These are phyloP conservation scores for Zalaria obscura DNA, from an alignment of 2,329 filamentous ascomycete species.

Conservation along the genomic window DNA sequence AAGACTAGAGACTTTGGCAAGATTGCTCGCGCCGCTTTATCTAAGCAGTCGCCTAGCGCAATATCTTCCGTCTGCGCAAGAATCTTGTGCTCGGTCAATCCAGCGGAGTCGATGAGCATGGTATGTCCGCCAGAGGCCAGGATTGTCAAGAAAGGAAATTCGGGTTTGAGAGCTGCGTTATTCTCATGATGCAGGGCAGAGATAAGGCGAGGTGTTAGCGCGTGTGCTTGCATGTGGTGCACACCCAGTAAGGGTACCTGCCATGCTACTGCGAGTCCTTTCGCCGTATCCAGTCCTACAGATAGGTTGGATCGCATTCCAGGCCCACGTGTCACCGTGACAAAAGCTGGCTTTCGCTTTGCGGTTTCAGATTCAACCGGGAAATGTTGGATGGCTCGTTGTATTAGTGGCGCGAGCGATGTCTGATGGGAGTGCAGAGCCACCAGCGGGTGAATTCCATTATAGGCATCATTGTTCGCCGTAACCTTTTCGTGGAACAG, in stretches of 20 bases:
- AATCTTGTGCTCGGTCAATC: slow-evolving; percentile 55
- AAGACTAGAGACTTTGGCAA: slow-evolving; percentile 48
- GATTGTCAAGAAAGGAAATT: slow-evolving; percentile 75
- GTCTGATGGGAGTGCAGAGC: slow-evolving; percentile 64
- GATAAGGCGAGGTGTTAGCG: slow-evolving; percentile 71
- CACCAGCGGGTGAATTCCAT: slow-evolving; percentile 66
- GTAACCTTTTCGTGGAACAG: slow-evolving; percentile 74
- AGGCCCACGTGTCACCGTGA: slow-evolving; percentile 81
- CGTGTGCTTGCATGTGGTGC: slow-evolving; percentile 96
- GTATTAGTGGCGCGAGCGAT: slow-evolving; percentile 53
- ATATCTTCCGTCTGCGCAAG: slow-evolving; percentile 64
- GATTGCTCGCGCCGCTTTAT: slow-evolving; percentile 70
- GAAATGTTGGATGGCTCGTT: slow-evolving; percentile 45
- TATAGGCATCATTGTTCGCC: slow-evolving; percentile 58
- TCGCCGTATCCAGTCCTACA: slow-evolving; percentile 69
- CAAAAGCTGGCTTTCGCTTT: slow-evolving; percentile 52
- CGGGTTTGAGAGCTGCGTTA: slow-evolving; percentile 23
- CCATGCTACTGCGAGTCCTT: slow-evolving; percentile 77
- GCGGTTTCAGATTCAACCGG: slow-evolving; percentile 17
- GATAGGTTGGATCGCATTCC: slow-evolving; percentile 72
- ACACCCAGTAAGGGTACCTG: slow-evolving; percentile 69
- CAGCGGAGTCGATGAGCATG: slow-evolving; percentile 61
- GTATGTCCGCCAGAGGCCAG: slow-evolving; percentile 90
- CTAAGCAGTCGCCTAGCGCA: slow-evolving; percentile 78
- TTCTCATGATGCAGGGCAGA: slow-evolving; percentile 36